Evolutionary conservation across 2,329 filamentous ascomycete species (phyloP).

Genomic region (Aspergillus floridensis): DNA sequence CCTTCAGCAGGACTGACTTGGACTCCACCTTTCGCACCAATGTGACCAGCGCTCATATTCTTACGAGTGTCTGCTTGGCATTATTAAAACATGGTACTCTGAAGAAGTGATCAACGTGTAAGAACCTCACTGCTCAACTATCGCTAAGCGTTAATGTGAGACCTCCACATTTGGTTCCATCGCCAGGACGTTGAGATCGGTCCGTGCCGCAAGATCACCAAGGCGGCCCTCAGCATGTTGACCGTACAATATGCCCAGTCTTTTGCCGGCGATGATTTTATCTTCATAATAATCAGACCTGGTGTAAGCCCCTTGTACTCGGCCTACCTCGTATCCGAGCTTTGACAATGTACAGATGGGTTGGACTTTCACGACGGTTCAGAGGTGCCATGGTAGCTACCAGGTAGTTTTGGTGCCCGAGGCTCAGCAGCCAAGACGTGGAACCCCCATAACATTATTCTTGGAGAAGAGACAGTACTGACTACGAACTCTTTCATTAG

Average conservation of each 20-base stretch:
- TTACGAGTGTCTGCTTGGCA: constrained; percentile 37
- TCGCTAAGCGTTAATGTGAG: neutral
- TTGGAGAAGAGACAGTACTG: too few relatives aligned
- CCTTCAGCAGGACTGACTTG: neutral
- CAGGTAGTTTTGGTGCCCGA: too few relatives aligned
- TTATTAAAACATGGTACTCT: constrained; percentile 32
- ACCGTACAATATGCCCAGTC: constrained; percentile 38
- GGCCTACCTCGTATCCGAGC: neutral
- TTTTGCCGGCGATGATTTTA: constrained; percentile 42
- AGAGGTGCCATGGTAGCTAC: neutral
- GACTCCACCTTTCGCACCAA: constrained; percentile 25
- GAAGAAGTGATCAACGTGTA: constrained; percentile 47
- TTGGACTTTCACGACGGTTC: constrained; percentile 20
- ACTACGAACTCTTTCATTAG: too few relatives aligned
- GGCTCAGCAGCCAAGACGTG: too few relatives aligned
- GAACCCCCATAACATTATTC: too few relatives aligned
- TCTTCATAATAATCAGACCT: constrained; percentile 42
- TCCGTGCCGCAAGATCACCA: constrained; percentile 42
- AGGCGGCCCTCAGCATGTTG: constrained; percentile 50
- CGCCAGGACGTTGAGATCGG: constrained; percentile 19
- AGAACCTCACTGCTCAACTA: neutral
- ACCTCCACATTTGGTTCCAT: constrained; percentile 43
- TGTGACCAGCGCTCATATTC: constrained; percentile 36
- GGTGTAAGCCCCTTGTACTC: constrained; percentile 41
- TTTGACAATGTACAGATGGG: constrained; percentile 22